A percentile compares a stretch with the other conserved stretches of the same genome.
phyloP scores from a whole-genome alignment of 257 asterid genomes.

The Ocimum tenuiflorum region DNA sequence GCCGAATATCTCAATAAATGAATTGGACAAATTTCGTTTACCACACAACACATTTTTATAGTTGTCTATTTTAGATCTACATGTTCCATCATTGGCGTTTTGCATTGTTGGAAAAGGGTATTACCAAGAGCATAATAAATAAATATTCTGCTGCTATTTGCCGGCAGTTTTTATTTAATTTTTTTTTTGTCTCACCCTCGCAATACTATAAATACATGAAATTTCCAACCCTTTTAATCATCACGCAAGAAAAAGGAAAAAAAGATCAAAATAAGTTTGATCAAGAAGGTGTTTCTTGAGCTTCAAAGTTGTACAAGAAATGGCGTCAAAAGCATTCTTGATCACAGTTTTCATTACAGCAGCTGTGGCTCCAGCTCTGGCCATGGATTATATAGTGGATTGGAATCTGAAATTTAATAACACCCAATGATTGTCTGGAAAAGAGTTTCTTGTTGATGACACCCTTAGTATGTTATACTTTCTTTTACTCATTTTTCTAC shows the following conservation, averaged over 20 bases:
- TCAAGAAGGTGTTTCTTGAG: not conserved
- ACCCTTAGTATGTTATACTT: conserved; percentile 10
- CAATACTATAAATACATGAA: not conserved
- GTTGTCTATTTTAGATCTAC: not conserved
- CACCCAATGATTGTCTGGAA: conserved; percentile 31
- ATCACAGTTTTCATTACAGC: not conserved
- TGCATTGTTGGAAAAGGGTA: not conserved
- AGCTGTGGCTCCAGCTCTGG: not conserved
- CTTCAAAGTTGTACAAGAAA: no score
- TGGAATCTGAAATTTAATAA: conserved; percentile 10
- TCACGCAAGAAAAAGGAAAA: not conserved
- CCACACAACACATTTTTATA: no score
- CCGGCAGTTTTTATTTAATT: conserved; percentile 1
- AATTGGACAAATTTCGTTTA: no score
- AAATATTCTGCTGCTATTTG: conserved; percentile 1
- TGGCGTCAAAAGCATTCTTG: not conserved
- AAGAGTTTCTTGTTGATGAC: conserved; percentile 25
- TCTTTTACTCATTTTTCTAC: not conserved
- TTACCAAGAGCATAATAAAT: not conserved
- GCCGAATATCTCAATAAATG: no score
- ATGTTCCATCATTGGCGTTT: not conserved
- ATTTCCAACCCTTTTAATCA: not conserved
- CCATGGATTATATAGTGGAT: not conserved
- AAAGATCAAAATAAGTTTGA: not conserved
- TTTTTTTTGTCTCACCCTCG: not conserved